Evolutionary conservation across 1,284 basidiomycete species (phyloP).

Genomic region (Fomitiporia mediterranea): DNA sequence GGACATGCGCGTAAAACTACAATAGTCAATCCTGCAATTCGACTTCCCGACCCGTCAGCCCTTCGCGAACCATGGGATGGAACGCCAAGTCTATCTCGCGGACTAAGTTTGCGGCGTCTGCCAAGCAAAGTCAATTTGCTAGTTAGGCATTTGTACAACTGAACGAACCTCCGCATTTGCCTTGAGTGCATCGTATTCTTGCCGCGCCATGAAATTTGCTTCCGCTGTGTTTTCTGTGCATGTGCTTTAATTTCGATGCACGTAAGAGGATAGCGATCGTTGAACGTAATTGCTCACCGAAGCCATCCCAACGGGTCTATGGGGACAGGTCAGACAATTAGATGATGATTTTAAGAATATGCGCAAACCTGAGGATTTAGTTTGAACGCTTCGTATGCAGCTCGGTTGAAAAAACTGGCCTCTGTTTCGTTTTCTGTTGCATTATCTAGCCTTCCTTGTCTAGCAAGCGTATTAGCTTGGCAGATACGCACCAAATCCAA

Average conservation of each 20-base stretch:
- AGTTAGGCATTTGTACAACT: background rate
- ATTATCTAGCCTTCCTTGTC: background rate
- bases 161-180: background rate
- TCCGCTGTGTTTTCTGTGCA: background rate
- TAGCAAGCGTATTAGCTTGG: background rate
- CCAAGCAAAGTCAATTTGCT: background rate
- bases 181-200: background rate
- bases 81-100: too few relatives aligned
- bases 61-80: too few relatives aligned
- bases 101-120: background rate
- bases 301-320: conserved; percentile 48
- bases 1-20: too few relatives aligned
- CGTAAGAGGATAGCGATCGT: background rate
- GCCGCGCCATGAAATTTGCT: too few relatives aligned
- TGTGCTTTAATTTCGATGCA: background rate
- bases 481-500: conserved; percentile 65
- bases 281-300: background rate
- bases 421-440: conserved; percentile 88
- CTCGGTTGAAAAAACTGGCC: conserved; percentile 82
- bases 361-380: conserved; percentile 66
- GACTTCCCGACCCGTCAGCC: too few relatives aligned
- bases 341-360: background rate
- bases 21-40: too few relatives aligned
- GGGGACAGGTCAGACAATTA: background rate
- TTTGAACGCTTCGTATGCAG: conserved; percentile 53